phyloP scores from a whole-genome alignment of 23 red algal species.

The Chondrus crispus region DNA sequence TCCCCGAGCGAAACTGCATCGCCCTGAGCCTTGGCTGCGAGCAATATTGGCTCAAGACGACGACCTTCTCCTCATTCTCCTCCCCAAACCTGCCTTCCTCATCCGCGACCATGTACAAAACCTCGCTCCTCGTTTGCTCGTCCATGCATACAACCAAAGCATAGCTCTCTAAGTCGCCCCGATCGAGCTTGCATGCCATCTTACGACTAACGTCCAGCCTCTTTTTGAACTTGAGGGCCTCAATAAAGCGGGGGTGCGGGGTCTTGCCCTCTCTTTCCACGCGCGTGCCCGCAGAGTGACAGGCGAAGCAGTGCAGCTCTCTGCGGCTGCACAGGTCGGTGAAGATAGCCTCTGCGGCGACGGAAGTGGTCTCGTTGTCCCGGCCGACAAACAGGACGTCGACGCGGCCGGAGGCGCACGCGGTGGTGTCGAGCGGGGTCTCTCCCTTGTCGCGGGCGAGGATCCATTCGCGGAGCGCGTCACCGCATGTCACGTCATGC shows the following conservation, averaged over 20 bases:
- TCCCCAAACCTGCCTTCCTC: slow-evolving; percentile 36
- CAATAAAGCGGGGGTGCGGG: slow-evolving; percentile 22
- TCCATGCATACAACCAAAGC: slow-evolving; percentile 57
- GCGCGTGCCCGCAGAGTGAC: slow-evolving; percentile 26
- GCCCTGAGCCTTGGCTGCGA: slow-evolving; percentile 2
- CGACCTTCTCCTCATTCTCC: slow-evolving; percentile 27
- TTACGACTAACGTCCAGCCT: slow-evolving; percentile 44
- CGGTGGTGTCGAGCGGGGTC: not conserved
- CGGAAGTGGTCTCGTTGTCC: slow-evolving; percentile 22
- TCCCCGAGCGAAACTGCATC: slow-evolving; percentile 36
- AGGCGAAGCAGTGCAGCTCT: slow-evolving; percentile 29
- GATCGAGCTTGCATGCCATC: slow-evolving; percentile 22
- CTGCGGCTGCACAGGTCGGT: slow-evolving; percentile 29
- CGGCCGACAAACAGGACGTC: slow-evolving; percentile 42
- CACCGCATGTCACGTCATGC: slow-evolving; percentile 15
- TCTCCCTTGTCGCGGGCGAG: slow-evolving; percentile 27
- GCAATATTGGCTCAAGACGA: slow-evolving; percentile 17
- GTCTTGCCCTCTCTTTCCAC: slow-evolving; percentile 6
- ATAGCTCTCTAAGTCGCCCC: slow-evolving; percentile 33
- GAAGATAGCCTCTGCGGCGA: slow-evolving; percentile 45
- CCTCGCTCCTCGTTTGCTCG: slow-evolving; percentile 19
- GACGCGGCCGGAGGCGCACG: slow-evolving; percentile 24
- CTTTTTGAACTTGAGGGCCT: slow-evolving; percentile 33
- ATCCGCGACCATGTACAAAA: slow-evolving; percentile 34
- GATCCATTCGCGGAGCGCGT: slow-evolving; percentile 52